Conservation (phyloP, 768 basidiomycete species). For the Auriculariales sp. region DNA sequence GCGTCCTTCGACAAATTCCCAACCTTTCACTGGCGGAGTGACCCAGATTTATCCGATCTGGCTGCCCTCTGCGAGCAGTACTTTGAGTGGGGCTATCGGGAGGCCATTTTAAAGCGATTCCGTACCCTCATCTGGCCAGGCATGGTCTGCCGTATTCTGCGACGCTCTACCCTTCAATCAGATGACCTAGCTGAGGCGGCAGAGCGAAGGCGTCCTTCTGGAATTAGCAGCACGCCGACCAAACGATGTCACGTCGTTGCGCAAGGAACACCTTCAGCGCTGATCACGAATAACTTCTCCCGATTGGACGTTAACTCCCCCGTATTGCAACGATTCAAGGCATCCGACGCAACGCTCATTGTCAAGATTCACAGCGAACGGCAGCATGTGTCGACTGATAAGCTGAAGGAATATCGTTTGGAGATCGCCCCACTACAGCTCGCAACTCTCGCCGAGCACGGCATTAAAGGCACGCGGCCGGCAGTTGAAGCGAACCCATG, state of each 20-base stretch:
- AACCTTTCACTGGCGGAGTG: constrained; percentile 33
- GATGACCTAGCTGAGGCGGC: constrained; percentile 17
- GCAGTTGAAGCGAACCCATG: constrained; percentile 23
- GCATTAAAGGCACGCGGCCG: constrained; percentile 47
- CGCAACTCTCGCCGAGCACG: constrained; percentile 47
- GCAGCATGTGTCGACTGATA: constrained; percentile 55
- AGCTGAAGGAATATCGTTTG: constrained; percentile 63
- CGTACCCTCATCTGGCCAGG: constrained; percentile 72
- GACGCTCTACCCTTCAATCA: constrained; percentile 41
- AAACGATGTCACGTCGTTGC: constrained; percentile 12
- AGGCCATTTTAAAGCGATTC: constrained; percentile 72
- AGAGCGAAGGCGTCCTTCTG: constrained; percentile 6
- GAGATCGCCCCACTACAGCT: constrained; percentile 57
- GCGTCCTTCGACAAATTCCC: constrained; percentile 33
- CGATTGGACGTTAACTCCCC: constrained; percentile 23
- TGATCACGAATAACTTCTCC: constrained; percentile 43
- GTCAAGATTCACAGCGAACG: constrained; percentile 53
- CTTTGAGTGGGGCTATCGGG: constrained; percentile 86
- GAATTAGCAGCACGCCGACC: constrained; percentile 27
- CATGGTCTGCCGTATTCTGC: constrained; percentile 51
- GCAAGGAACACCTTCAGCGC: constrained; percentile 31
- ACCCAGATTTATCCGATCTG: constrained; percentile 56
- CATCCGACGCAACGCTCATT: constrained; percentile 31
- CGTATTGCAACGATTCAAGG: constrained; percentile 14
- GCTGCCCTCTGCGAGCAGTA: constrained; percentile 72